phyloP scores from a whole-genome alignment of 2,329 filamentous ascomycete species.

The Trichophyton equinum region DNA sequence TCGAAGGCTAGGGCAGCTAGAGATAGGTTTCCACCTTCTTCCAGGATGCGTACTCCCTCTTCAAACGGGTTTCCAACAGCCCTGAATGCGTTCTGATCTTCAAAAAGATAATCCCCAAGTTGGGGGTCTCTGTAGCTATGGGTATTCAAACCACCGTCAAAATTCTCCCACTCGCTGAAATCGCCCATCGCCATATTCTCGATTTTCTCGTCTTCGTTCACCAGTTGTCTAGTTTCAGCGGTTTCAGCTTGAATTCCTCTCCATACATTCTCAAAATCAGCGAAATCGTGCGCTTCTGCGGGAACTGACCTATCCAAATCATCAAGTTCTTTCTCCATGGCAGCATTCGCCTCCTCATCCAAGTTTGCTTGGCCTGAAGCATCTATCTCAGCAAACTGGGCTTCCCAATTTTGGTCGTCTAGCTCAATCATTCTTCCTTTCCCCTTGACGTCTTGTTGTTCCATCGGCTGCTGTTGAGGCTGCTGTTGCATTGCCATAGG shows the following conservation, averaged over 20 bases:
- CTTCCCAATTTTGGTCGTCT: slow-evolving; percentile 89
- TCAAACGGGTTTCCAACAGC: slow-evolving; percentile 75
- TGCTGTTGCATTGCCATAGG: slow-evolving; percentile 39
- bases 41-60: slow-evolving; percentile 85
- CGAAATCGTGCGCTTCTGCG: slow-evolving; percentile 53
- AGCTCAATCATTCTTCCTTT: slow-evolving; percentile 76
- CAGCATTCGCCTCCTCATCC: slow-evolving; percentile 54
- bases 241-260: slow-evolving; percentile 36
- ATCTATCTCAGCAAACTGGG: slow-evolving; percentile 85
- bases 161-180: slow-evolving; percentile 66
- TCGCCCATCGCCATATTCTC: slow-evolving; percentile 51
- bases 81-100: slow-evolving; percentile 83
- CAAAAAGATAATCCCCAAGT: slow-evolving; percentile 84
- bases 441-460: slow-evolving; percentile 58
- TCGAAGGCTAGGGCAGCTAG: slow-evolving; percentile 91
- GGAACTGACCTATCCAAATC: slow-evolving; percentile 71
- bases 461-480: slow-evolving; percentile 22
- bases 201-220: slow-evolving; percentile 48
- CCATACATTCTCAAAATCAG: slow-evolving; percentile 75
- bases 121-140: slow-evolving; percentile 62
- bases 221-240: slow-evolving; percentile 44
- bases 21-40: slow-evolving; percentile 84
- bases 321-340: slow-evolving; percentile 76
- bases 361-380: slow-evolving; percentile 40
- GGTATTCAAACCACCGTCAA: slow-evolving; percentile 53